phyloP scores from a whole-genome alignment of 176 grass and related monocot species.

The Chloris gayana region DNA sequence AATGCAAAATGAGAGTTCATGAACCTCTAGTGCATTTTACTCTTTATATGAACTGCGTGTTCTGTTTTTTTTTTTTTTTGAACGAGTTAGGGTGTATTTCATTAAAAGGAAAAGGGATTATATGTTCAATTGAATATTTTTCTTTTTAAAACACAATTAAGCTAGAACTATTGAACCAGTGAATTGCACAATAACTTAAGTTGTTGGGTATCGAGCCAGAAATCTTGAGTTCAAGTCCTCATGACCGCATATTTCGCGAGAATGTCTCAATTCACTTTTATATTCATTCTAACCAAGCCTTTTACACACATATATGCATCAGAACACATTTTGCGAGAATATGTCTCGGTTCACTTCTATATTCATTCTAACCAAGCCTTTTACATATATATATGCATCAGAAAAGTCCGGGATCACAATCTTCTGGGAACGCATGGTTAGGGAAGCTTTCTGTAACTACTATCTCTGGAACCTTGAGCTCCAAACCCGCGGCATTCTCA shows the following conservation, averaged over 20 bases:
- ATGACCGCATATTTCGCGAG: neutral
- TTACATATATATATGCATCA: neutral
- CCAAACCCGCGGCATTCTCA: constrained; percentile 4
- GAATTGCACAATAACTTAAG: no score
- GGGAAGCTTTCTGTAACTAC: neutral
- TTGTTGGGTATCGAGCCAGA: no score
- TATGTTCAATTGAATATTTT: no score
- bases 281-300: neutral
- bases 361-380: neutral
- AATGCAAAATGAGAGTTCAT: no score
- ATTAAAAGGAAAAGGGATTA: no score
- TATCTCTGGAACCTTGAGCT: neutral
- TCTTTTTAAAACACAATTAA: no score
- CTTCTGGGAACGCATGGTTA: neutral
- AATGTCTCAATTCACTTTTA: neutral
- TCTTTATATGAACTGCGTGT: no score
- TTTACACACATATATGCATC: neutral
- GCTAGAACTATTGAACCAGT: no score
- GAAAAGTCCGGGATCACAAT: neutral
- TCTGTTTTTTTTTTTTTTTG: no score
- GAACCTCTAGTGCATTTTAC: no score
- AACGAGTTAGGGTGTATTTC: no score
- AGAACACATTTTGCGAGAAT: neutral
- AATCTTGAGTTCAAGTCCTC: no score
- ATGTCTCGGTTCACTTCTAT: neutral